phyloP scores from a whole-genome alignment of 305 asterid genomes.

The Fraxinus velutina region DNA sequence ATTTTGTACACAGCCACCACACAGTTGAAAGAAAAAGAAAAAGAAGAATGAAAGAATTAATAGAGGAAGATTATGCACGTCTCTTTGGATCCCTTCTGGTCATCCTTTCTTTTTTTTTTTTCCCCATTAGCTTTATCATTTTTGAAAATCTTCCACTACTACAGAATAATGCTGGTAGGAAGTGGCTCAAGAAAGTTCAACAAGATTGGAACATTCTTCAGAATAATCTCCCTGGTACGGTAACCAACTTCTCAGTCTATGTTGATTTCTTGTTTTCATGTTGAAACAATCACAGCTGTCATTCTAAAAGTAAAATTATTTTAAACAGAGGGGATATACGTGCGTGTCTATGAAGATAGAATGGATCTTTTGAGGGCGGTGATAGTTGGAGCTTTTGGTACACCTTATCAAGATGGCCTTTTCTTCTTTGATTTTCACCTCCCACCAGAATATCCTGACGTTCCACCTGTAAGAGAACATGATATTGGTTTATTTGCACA shows the following conservation, averaged over 20 bases:
- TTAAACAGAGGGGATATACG: conserved; percentile 75
- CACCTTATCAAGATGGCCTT: conserved; percentile 97
- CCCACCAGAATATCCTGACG: conserved; percentile 84
- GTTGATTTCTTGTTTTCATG: conserved; percentile 12
- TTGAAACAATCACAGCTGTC: conserved; percentile 13
- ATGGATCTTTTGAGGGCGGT: conserved; percentile 97
- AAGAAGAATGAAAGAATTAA: background rate
- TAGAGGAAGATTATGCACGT: background rate
- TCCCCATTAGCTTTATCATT: background rate
- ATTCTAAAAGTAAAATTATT: conserved; percentile 14
- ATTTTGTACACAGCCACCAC: background rate
- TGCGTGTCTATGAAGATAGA: conserved; percentile 85
- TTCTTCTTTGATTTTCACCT: conserved; percentile 93
- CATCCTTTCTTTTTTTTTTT: conserved; percentile 1
- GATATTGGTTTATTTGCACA: background rate
- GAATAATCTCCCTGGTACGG: conserved; percentile 83
- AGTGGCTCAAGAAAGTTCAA: conserved; percentile 93
- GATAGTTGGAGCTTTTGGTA: conserved; percentile 94
- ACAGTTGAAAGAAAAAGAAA: background rate
- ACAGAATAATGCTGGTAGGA: conserved; percentile 55
- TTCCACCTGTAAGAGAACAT: conserved; percentile 69
- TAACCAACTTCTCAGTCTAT: conserved; percentile 12
- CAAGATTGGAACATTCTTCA: conserved; percentile 92
- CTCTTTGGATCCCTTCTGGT: background rate
- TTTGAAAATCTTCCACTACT: background rate